These are phyloP conservation scores for Backusella morwellensis DNA, from an alignment of 192 early-diverging fungal genomes.

Conservation along the genomic window DNA sequence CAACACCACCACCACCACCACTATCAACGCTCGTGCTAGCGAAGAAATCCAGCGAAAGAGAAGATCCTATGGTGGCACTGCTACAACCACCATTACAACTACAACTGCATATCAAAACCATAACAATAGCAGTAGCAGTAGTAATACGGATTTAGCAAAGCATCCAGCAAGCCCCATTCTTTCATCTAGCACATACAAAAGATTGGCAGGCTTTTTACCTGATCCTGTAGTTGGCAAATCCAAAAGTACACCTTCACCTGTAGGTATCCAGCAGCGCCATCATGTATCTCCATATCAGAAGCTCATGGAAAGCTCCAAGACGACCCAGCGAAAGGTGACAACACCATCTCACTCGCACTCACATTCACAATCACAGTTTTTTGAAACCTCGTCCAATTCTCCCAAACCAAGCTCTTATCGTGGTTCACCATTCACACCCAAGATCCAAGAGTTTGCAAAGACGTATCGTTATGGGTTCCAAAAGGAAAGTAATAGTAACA, in stretches of 20 bases:
- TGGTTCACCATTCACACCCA: slow-evolving; percentile 11
- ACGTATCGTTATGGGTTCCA: slow-evolving; percentile 15
- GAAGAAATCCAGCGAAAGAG: neutral
- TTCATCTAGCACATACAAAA: slow-evolving; percentile 5
- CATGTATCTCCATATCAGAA: neutral
- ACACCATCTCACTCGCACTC: neutral
- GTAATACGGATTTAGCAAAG: neutral
- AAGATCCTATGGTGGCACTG: neutral
- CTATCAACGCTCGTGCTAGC: neutral
- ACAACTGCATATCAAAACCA: neutral
- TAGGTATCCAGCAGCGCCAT: neutral
- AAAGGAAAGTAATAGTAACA: neutral
- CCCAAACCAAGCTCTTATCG: slow-evolving; percentile 2
- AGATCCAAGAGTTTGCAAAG: slow-evolving; percentile 10
- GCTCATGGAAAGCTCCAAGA: slow-evolving; percentile 1
- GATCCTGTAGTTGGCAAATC: slow-evolving; percentile 12
- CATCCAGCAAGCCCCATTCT: slow-evolving; percentile 3
- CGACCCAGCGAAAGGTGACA: neutral
- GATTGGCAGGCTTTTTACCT: slow-evolving; percentile 16
- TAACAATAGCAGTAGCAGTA: neutral
- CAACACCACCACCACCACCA: neutral
- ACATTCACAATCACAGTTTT: neutral
- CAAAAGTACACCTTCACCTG: slow-evolving; percentile 24
- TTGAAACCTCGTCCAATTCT: neutral
- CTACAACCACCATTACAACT: neutral